These are phyloP conservation scores for Ascochyta rabiei DNA, from an alignment of 2,329 filamentous ascomycete genomes.

Conservation along the genomic window DNA sequence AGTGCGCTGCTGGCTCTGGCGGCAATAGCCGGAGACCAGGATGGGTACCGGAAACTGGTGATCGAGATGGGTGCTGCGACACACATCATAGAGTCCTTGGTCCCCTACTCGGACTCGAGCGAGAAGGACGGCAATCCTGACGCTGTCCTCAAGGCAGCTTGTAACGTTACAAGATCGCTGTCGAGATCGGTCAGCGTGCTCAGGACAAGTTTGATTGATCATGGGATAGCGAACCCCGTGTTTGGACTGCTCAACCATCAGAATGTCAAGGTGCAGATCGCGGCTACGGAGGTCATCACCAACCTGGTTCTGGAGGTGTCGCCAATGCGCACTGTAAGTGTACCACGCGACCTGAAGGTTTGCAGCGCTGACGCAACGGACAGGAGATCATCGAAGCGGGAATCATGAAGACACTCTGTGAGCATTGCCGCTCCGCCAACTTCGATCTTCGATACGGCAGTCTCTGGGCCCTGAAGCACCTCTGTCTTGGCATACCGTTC, in stretches of 20 bases:
- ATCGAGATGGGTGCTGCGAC: slow-evolving; percentile 81
- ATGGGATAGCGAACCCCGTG: slow-evolving; percentile 77
- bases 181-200: slow-evolving; percentile 84
- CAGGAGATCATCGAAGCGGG: slow-evolving; percentile 73
- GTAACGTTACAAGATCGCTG: slow-evolving; percentile 78
- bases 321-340: slow-evolving; percentile 82
- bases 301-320: slow-evolving; percentile 90
- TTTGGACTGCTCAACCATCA: slow-evolving; percentile 76
- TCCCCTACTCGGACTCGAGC: slow-evolving; percentile 58
- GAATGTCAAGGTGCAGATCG: slow-evolving; percentile 80
- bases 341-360: no score
- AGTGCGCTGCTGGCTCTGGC: slow-evolving; percentile 78
- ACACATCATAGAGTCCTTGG: slow-evolving; percentile 84
- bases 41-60: slow-evolving; percentile 81
- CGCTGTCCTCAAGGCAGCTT: slow-evolving; percentile 82
- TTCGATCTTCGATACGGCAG: slow-evolving; percentile 82
- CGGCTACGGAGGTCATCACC: slow-evolving; percentile 81
- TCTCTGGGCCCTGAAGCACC: slow-evolving; percentile 91
- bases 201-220: slow-evolving; percentile 85
- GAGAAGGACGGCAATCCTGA: slow-evolving; percentile 74
- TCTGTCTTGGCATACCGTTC: slow-evolving; percentile 74
- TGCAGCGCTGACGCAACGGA: slow-evolving; percentile 16
- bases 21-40: slow-evolving; percentile 80
- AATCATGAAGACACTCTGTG: slow-evolving; percentile 77
- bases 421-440: slow-evolving; percentile 81